Evolutionary conservation across 306 rosid genomes (phyloP), one percentile per base, ranked within the genome.

Genomic region (Malus domestica): DNA sequence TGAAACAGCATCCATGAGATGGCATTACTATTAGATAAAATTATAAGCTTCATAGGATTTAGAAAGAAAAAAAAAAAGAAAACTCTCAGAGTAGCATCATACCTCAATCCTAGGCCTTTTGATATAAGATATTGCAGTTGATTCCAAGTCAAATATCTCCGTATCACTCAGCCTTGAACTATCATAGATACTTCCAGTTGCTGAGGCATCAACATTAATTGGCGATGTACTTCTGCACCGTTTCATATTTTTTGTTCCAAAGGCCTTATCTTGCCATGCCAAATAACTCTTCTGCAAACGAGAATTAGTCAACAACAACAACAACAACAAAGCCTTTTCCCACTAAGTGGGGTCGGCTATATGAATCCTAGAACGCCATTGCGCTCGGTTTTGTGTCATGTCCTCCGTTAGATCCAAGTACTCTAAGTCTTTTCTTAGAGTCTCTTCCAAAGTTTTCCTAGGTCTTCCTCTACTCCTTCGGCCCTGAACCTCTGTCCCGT

Each of bases 101-200:
- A 92, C 98, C 97, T 87, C 87, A 40, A 83, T 73, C 88, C 84
- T 84, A 35, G 82, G 87, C 90, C 81, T 89, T 87, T 89, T 90
- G 84, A 62, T 61, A 67, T 78, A 65, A 72, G 95, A 87, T 65
- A 91, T 79, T 80, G 88, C 91, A 79, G 90, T 76, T 80, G 96
- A 84, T 54, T 89, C 96, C 71, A 86, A 77, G 71, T 94, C 96
- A 79, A 87, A 81, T 55, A 76, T 62, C 75, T 94, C 97, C n/a
- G 75, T 82, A 78, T 82, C 88, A 76, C 69, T 85, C 59, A 76
- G 62, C 49, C 83, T 85, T 44, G 82, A 82, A 83, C 85, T 82
- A 54, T 83, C 96, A 78, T 79, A 80, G 72, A 82, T 74, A 80
- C 89, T 86, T 44, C 88, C 88, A 73, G 87, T 75, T 77, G 92